Base-by-base conservation (phyloP, 2,329 filamentous ascomycete genomes). In the Leptographium lundbergii region DNA sequence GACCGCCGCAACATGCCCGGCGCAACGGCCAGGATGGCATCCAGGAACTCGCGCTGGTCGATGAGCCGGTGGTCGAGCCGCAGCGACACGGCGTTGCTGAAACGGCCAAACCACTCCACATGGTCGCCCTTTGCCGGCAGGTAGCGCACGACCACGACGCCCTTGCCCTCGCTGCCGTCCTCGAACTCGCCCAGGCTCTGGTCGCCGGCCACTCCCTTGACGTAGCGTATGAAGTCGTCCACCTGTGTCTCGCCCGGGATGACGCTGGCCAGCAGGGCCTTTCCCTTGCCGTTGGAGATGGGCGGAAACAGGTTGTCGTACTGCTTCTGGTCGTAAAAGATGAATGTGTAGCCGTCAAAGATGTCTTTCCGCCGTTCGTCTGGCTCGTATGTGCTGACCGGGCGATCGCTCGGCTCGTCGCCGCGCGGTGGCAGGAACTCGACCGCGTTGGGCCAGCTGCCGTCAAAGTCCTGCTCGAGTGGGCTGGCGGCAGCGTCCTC, bases 31-130 rank as follows among this genome's bases (percentile, higher is more conserved):
- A 97, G 73, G 53, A 99, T 94, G 1, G 88, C 88, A 69, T 96
- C 90, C 2, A 99, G 77, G 62, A 99, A 95, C 66, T 96, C 91
- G 60, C 87, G 91, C 67, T 96, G 91, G 65, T 92, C 85, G 57
- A 96, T 86, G 2, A 91, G 85, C 4, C 90, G 83, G 69, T 95
- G 91, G 61, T 91, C 86, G 14, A 95, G 79, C 53, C 82, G 77
- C 24, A 86, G 69, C 2, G 91, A 88, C 19, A 95, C 81, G 9
- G 84, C 74, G 6, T 79, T 85, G 63, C 86, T 80, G 64, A 95
- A 85, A 2, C 83, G 74, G 19, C 80, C 76, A 61, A 82, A 89
- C 89, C 89, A 95, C 11, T 80, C 75, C 58, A 77, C 67, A 47
- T 77, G 67, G 34, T 77, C 72, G 13, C 78, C 74, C 66, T 84